These are phyloP conservation scores for Trichosporon faecale DNA, from an alignment of 1,284 basidiomycete species.

Conservation along the genomic window DNA sequence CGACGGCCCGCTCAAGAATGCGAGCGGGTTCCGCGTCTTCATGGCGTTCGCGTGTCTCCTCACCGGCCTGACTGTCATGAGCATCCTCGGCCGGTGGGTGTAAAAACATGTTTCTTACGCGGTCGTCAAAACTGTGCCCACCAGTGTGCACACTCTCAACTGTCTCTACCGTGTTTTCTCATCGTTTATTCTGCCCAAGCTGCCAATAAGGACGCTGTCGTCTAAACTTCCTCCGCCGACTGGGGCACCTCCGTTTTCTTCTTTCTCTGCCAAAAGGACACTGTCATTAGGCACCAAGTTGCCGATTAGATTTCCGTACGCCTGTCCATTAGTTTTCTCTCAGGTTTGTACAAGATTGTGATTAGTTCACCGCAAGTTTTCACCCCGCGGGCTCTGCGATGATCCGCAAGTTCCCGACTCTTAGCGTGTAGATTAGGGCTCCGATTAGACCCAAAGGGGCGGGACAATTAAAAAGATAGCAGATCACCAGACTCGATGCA, in stretches of 20 bases:
- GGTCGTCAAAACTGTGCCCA: neutral
- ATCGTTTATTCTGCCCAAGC: neutral
- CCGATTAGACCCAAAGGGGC: neutral
- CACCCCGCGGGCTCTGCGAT: neutral
- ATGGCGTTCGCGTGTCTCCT: constrained; percentile 29
- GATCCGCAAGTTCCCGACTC: neutral
- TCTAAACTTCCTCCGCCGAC: neutral
- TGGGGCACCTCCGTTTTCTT: neutral
- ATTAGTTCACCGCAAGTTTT: neutral
- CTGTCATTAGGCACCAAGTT: neutral
- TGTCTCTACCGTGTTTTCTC: neutral
- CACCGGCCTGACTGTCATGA: constrained; percentile 40
- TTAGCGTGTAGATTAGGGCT: neutral
- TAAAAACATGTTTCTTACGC: constrained; percentile 16
- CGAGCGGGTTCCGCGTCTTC: constrained; percentile 25
- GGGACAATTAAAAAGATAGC: constrained; percentile 2
- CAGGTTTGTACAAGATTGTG: neutral
- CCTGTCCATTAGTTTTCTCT: neutral
- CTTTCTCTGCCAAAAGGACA: neutral
- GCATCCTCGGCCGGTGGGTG: constrained; percentile 48
- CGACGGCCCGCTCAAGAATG: constrained; percentile 28
- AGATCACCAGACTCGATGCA: neutral
- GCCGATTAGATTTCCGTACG: neutral
- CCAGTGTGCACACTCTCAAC: neutral
- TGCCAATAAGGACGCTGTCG: neutral